Base-by-base conservation (phyloP, 306 rosid species). In the Lotus japonicus region DNA sequence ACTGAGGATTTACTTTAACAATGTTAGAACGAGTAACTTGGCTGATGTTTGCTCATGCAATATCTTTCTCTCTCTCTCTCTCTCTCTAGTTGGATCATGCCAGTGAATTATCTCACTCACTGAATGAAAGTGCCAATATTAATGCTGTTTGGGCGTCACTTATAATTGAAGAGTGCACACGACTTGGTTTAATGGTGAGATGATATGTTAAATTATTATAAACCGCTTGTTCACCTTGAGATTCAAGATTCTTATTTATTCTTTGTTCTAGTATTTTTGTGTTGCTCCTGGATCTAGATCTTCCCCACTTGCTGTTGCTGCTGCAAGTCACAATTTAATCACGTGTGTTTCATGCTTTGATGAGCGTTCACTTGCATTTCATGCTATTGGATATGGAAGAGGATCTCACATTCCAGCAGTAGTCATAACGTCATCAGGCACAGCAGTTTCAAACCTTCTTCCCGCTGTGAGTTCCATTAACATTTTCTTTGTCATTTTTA, bases 281-380 rank as follows among this genome's bases (percentile, higher is more conserved):
- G 63, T 94, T 79, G 96, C 98, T 60, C 98, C 98, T 46, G 98
- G 98, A 65, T 94, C 98, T 53, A 90, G 98, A 73, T 94, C 98
- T 73, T 88, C 96, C 73, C 98, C 97, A 50, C 98, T 94, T 77
- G 95, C 98, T 76, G 79, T 94, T 77, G 98, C 98, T 75, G 98
- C 98, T 75, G 83, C 98, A 54, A 83, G 80, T 66, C 97, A 92
- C 80, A 88, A 86, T 38, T 75, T 79, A 45, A 57, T 86, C 79
- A 86, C 96, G n/a, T 94, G 97, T 57, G 71, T 85, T 63, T 84
- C 80, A 57, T 90, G 98, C 85, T 90, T 61, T 55, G 98, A 94
- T 69, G 98, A 94, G 71, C 97, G 98, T 49, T 94, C 98, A 35
- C 97, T 90, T 62, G 91, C 97, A 48, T 94, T 88, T 86, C 98